Base-by-base conservation (phyloP, 176 grass and related monocot genomes). In the Aegilops sharonensis region DNA sequence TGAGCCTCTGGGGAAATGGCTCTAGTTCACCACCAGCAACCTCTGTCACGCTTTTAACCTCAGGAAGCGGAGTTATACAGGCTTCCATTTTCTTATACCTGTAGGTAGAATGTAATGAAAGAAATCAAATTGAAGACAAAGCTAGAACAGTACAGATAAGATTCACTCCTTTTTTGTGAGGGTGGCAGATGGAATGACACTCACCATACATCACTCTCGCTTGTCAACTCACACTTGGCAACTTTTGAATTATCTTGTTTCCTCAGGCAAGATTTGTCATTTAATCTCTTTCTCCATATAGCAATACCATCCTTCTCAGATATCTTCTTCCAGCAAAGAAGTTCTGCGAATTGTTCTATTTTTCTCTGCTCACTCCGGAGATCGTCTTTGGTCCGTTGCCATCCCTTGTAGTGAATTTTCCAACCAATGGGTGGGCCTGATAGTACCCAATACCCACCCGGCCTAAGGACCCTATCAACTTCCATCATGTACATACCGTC, bases 401-500 rank as follows among this genome's bases (percentile, higher is more conserved):
- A 94, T 64, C 79, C 90, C 64, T 91, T 91, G 63, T 91, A 93
- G 48, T 93, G 73, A 62, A 86, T 78, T 81, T 90, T 94, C 95
- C 95, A 94, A 62, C 93, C 93, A 77, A 97, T 93, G 37, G 95
- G 95, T 9, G 95, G 92, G 20, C 95, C 92, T 29, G 95, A 97
- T n/a, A 97, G 68, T 39, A 97, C 89, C 95, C 95, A 97, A 71
- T 92, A 97, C 21, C 95, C 95, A 11, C 95, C 95, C 20, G 95
- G 92, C 75, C 95, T 88, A 27, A 97, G 87, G 54, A 97, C 95
- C 45, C 95, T 75, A 85, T 97, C 95, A 80, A 94, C 91, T 72
- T 97, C 95, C 92, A 94, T 94, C 92, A 97, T 93, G 90, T 97
- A 97, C 85, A 94, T 92, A 75, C 95, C 95, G 82, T 94, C 95